These are phyloP conservation scores for Zygnema cylindricum DNA, from an alignment of 139 green algal genomes.

Conservation along the genomic window DNA sequence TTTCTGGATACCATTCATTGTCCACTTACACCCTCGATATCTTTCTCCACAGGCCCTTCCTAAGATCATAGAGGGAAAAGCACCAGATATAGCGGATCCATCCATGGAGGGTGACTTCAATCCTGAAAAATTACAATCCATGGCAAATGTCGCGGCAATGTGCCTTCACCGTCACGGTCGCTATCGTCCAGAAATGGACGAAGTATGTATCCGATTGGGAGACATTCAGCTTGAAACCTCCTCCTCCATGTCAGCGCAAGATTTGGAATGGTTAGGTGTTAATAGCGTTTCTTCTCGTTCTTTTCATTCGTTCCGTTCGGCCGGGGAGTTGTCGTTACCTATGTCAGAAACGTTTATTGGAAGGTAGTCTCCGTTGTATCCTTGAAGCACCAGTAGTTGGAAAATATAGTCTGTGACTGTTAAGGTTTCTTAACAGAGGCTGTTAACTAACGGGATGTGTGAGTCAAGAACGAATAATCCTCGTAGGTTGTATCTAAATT, in stretches of 20 bases:
- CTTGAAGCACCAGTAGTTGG: too few species aligned
- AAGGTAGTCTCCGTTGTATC: background rate
- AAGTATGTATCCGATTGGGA: background rate
- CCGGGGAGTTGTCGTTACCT: background rate
- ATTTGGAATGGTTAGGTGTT: background rate
- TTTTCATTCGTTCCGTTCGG: background rate
- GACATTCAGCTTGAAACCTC: background rate
- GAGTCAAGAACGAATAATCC: too few species aligned
- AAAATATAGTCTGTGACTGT: too few species aligned
- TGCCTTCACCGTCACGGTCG: background rate
- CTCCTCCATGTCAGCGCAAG: background rate
- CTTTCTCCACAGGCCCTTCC: background rate
- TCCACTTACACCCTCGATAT: background rate
- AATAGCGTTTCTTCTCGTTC: background rate
- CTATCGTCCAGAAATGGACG: background rate
- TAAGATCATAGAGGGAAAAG: background rate
- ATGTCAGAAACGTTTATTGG: background rate
- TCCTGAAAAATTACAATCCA: background rate
- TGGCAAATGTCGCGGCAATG: conserved; percentile 8
- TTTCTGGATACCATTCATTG: background rate
- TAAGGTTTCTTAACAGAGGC: too few species aligned
- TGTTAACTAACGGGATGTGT: too few species aligned
- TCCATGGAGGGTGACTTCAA: background rate
- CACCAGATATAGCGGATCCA: conserved; percentile 19
- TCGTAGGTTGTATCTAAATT: too few species aligned